Conservation (phyloP, 192 early-diverging fungal genomes). For the Polychytrium aggregatum region DNA sequence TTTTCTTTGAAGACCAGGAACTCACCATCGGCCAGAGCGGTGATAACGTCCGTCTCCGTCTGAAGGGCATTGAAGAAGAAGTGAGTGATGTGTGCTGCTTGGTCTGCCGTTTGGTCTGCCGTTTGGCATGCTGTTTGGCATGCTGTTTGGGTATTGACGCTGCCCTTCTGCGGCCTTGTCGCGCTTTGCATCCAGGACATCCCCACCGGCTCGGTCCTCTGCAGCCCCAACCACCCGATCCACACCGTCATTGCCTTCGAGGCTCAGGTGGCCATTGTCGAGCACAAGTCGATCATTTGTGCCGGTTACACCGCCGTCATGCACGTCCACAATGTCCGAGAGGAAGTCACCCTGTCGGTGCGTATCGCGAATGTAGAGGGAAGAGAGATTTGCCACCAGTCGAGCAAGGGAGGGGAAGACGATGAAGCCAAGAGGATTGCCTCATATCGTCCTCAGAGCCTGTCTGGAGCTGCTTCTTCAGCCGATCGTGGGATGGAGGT, state of each 20-base stretch:
- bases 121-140: not conserved
- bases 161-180: not conserved
- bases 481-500: too few relatives aligned
- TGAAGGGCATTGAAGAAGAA: slow-evolving; percentile 90
- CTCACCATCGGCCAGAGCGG: slow-evolving; percentile 63
- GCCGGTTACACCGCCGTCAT: slow-evolving; percentile 91
- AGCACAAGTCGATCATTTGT: slow-evolving; percentile 91
- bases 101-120: too few relatives aligned
- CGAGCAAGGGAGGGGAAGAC: too few relatives aligned
- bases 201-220: slow-evolving; percentile 78
- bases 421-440: too few relatives aligned
- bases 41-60: slow-evolving; percentile 85
- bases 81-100: slow-evolving; percentile 21
- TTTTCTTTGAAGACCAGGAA: slow-evolving; percentile 80
- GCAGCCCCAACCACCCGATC: slow-evolving; percentile 64
- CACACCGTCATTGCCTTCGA: slow-evolving; percentile 71
- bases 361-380: too few relatives aligned
- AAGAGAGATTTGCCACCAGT: too few relatives aligned
- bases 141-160: not conserved
- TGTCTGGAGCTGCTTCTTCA: too few relatives aligned
- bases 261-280: slow-evolving; percentile 80
- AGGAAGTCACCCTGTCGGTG: slow-evolving; percentile 74
- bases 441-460: too few relatives aligned
- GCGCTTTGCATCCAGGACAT: slow-evolving; percentile 41
- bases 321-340: slow-evolving; percentile 78